Base-by-base conservation (phyloP, 352 stramenopile species). In the Pythium plurisporium region DNA sequence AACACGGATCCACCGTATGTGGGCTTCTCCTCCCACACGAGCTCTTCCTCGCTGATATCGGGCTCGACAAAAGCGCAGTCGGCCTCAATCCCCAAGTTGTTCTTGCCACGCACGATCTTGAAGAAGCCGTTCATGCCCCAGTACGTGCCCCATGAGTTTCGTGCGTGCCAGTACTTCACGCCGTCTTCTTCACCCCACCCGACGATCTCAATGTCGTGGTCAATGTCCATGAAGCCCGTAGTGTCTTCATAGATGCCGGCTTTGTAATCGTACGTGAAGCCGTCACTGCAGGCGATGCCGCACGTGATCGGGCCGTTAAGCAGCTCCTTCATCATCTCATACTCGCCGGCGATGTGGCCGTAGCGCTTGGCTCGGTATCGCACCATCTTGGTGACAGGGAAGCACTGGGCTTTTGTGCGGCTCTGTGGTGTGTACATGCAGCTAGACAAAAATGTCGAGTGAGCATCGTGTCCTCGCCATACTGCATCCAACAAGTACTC, bases 91-190 rank as follows among this genome's bases (percentile, higher is more conserved):
- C 80, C 86, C 8, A 97, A 68, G 59, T 97, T 95, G 87, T 98
- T 97, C 22, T 79, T 87, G 26, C 94, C 94, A 14, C 87, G 81
- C 27, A 95, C 74, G 59, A 99, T 91, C 63, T 96, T 90, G 73
- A 98, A 97, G 65, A 96, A 99, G 31, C 96, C 96, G 55, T 98
- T 96, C 83, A 98, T 96, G 27, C 96, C 96, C 95, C 94, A 98
- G 63, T 90, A 91, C 12, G 74, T 91, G 34, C 96, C 96, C 93
- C 97, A 83, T 62, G 89, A 89, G 86, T 99, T 98, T 55, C 96
- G 91, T 30, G 98, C 78, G 72, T 98, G 94, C 96, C 96, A 99
- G 75, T 98, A 99, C 74, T 96, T 95, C 59, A 93, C 67, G 59
- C 89, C 76, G 51, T 96, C 73, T 34, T 89, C 79, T 44, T 89